A percentile compares a stretch with the other conserved stretches of the same genome.
Evolutionary conservation across 495 filamentous ascomycete species (phyloP).

Genomic region (Cenococcum geophilum): DNA sequence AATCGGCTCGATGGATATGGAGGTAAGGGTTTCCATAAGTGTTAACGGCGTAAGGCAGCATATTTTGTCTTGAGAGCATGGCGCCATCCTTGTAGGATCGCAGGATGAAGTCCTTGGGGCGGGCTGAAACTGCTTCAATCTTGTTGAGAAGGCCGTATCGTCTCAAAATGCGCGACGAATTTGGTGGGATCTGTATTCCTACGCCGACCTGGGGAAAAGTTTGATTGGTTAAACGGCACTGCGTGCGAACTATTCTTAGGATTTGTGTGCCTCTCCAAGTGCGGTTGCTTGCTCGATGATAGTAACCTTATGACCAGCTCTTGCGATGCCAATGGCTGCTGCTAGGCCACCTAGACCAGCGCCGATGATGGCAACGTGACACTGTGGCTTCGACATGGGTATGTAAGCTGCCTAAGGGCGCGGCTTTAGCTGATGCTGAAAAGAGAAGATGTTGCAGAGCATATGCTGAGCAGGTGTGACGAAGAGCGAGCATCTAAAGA

Average conservation of each 20-base stretch:
- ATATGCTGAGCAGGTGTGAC: background rate
- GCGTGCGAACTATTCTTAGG: background rate
- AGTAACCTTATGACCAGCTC: constrained; percentile 12
- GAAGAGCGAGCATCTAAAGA: background rate
- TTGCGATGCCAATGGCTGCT: constrained; percentile 7
- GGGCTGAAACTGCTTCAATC: background rate
- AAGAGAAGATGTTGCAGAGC: background rate
- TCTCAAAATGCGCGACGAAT: background rate
- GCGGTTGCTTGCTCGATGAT: constrained; percentile 10
- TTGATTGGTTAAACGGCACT: background rate
- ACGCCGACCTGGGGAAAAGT: background rate
- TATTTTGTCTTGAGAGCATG: background rate
- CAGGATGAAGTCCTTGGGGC: background rate
- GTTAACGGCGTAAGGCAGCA: background rate
- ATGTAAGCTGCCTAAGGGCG: background rate
- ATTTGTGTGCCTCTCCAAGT: constrained; percentile 3
- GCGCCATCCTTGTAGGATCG: background rate
- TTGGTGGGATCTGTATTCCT: background rate
- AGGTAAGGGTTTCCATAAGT: constrained; percentile 4
- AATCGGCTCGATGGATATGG: constrained; percentile 2
- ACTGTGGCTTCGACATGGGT: constrained; percentile 1
- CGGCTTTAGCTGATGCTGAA: background rate
- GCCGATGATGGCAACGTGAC: constrained; percentile 13
- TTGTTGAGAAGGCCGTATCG: background rate
- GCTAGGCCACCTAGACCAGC: constrained; percentile 18